Base-by-base conservation (phyloP, 140 eudicot genomes). In the Stevia rebaudiana region DNA sequence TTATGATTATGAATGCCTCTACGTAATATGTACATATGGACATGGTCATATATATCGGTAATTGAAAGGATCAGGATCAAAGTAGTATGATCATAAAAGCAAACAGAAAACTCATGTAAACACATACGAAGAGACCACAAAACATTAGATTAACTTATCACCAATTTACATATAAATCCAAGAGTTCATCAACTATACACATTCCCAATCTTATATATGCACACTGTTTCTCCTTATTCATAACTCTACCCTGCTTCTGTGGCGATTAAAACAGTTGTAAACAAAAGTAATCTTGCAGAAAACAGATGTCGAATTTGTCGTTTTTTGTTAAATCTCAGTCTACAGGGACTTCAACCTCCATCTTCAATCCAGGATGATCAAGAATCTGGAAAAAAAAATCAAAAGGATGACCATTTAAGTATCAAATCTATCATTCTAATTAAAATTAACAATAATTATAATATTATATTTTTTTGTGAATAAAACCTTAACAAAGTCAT, bases 341-440 rank as follows among this genome's bases (percentile, higher is more conserved):
- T 84, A 74, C 72, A 9, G 94, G 95, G n/a, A 84, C 78, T 69
- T 87, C 95, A 51, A 87, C 94, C n/a, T 84, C 89, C 95, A 87
- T 87, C 70, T 79, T 84, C 73, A 87, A 42, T 41, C 80, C 86
- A 15, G 81, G 81, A 36, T 75, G 73, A 42, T 83, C 80, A 59
- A 87, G 73, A 74, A 87, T 82, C 95, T 87, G 81, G 6, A 68
- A 37, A 49, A 67, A 28, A 67, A 28, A n/a, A 17, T 5, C 49
- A 54, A 57, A 15, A 5, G 8, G 6, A 19, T 18, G 3, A 57
- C 9, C 51, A 30, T 23, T 48, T n/a, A 0, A n/a, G n/a, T 24
- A 15, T 10, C 33, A 36, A 71, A 24, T 10, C 10, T 18, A 49
- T 0, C 23, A 17, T 0, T n/a, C n/a, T n/a, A 12, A 18, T 19